A percentile compares a stretch with the other conserved stretches of the same genome.
phyloP scores from a whole-genome alignment of 1,284 basidiomycete species.

The Sanguinoderma infundibulare region DNA sequence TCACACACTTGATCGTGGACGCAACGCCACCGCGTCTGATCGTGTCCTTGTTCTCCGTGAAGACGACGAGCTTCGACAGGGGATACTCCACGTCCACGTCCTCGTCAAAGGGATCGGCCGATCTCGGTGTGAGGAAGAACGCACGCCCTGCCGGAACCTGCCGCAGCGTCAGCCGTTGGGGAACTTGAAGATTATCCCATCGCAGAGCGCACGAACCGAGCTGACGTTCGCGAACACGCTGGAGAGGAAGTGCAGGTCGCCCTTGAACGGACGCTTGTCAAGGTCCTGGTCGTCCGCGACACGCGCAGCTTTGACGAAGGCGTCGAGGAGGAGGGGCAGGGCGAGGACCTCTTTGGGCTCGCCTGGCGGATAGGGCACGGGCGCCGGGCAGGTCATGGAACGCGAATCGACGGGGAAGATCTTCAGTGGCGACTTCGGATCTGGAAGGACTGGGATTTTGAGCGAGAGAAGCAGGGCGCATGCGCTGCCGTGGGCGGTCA shows the following conservation, averaged over 20 bases:
- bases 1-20: conserved; percentile 80
- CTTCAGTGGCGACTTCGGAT: conserved; percentile 44
- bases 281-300: conserved; percentile 50
- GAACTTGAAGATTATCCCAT: background rate
- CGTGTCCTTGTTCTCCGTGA: conserved; percentile 86
- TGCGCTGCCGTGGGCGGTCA: conserved; percentile 80
- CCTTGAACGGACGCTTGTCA: conserved; percentile 65
- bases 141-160: conserved; percentile 70
- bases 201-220: conserved; percentile 56
- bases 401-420: conserved; percentile 78
- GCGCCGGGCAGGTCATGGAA: conserved; percentile 70
- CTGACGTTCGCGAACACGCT: conserved; percentile 92
- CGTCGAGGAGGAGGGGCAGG: conserved; percentile 81
- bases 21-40: conserved; percentile 88
- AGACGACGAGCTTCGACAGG: conserved; percentile 79
- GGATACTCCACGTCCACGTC: conserved; percentile 69
- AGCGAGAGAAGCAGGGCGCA: conserved; percentile 72
- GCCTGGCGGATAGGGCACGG: conserved; percentile 64
- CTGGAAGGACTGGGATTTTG: conserved; percentile 66
- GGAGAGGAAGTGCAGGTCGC: conserved; percentile 85
- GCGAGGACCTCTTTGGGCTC: conserved; percentile 63
- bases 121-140: conserved; percentile 71
- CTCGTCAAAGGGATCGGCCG: conserved; percentile 45
- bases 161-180: background rate
- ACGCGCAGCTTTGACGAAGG: conserved; percentile 79